A percentile compares a stretch with the other conserved stretches of the same genome.
Evolutionary conservation across 2,329 filamentous ascomycete genomes (phyloP).

Genomic region (Ophiostoma perfectum): DNA sequence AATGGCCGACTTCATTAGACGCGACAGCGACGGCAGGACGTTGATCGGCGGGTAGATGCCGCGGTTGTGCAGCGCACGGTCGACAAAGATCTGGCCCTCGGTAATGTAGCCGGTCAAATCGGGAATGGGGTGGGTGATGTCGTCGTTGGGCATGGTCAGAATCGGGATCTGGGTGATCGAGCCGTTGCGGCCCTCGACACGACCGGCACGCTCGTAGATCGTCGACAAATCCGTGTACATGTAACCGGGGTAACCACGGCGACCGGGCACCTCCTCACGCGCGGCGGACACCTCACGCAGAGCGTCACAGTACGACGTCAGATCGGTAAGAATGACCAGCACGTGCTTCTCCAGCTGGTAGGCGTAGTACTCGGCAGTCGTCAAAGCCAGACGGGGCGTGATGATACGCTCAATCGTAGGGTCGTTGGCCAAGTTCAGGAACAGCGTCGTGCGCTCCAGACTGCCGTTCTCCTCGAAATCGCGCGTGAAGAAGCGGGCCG

Average conservation of each 20-base stretch:
- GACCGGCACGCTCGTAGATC: conserved; percentile 97
- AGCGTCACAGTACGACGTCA: conserved; percentile 97
- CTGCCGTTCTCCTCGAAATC: conserved; percentile 99
- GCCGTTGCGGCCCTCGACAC: conserved; percentile 92
- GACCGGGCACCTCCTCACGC: conserved; percentile 96
- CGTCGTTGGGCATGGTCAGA: conserved; percentile 98
- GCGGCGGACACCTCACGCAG: conserved; percentile 97
- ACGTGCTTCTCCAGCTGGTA: conserved; percentile 99
- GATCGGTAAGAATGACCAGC: conserved; percentile 93
- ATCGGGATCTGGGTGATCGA: conserved; percentile 99
- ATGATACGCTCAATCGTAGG: conserved; percentile 99
- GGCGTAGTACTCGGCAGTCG: conserved; percentile 98
- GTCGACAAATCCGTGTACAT: conserved; percentile 99
- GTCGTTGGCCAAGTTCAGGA: conserved; percentile 98
- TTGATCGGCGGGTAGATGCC: conserved; percentile 99
- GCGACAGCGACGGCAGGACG: conserved; percentile 92
- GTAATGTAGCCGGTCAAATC: conserved; percentile 99
- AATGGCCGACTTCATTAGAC: conserved; percentile 99
- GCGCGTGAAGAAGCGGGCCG: conserved; percentile 93
- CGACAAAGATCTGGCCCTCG: conserved; percentile 96
- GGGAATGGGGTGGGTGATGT: conserved; percentile 98
- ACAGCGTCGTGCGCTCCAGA: conserved; percentile 93
- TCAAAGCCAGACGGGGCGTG: conserved; percentile 94
- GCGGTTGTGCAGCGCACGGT: conserved; percentile 90
- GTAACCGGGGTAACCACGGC: conserved; percentile 99